phyloP scores from a whole-genome alignment of 208 protist species.

The Balamuthia mandrillaris region DNA sequence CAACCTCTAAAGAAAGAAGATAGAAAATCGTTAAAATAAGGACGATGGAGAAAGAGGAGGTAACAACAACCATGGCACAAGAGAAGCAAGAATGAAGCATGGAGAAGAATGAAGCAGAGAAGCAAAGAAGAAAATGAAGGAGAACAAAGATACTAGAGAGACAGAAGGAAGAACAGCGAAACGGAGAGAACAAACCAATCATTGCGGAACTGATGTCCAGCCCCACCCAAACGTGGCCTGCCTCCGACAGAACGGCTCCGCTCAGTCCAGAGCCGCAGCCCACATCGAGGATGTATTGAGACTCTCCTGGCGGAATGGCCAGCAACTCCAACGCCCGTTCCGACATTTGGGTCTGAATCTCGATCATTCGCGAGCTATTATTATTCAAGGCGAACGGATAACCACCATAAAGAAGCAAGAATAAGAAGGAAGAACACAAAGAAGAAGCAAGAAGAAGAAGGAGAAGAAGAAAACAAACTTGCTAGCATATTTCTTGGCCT shows the following conservation, averaged over 20 bases:
- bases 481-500: constrained; percentile 88
- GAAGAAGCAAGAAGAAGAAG: neutral
- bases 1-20: too few species aligned
- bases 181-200: constrained; percentile 69
- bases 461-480: constrained; percentile 68
- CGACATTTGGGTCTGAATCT: constrained; percentile 95
- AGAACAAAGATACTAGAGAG: too few species aligned
- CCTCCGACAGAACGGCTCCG: constrained; percentile 88
- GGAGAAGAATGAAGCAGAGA: too few species aligned
- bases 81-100: neutral
- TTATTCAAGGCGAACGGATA: neutral
- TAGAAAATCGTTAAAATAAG: too few species aligned
- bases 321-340: constrained; percentile 96
- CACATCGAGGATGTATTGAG: constrained; percentile 91
- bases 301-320: constrained; percentile 72
- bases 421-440: neutral
- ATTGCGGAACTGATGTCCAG: constrained; percentile 92
- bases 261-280: constrained; percentile 97
- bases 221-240: constrained; percentile 94
- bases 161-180: too few species aligned
- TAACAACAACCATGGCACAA: too few species aligned
- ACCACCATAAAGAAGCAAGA: neutral
- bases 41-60: too few species aligned
- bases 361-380: constrained; percentile 86
- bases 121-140: too few species aligned